Evolutionary conservation across 345 rosid genomes (phyloP), one percentile per base, ranked within the genome.

Genomic region (Camelina laxa): DNA sequence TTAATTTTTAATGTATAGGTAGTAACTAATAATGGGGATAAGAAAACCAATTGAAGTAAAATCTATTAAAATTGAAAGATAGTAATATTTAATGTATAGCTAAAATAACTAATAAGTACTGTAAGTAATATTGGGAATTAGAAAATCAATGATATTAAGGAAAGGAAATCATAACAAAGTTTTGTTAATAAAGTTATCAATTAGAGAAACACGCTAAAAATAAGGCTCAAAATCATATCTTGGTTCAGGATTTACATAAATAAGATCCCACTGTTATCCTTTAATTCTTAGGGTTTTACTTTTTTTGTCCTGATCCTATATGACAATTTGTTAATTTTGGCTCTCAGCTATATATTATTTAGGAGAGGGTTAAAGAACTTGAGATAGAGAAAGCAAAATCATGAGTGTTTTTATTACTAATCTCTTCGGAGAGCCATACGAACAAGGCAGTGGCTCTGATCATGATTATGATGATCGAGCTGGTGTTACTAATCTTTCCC

Each of bases 271-370:
- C 5, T 11, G 4, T 54, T 62, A 41, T 62, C 54, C 16, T 62
- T 62, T 53, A 41, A 7, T 60, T 50, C n/a, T n/a, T 33, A 59
- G 36, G 45, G 44, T 16, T 65, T 65, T 65, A 67, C 5, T 14
- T 19, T 20, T 36, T 51, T 7, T 33, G 7, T 33, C 50, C 61
- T 67, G 24, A 22, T 38, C 61, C 50, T 22, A 8, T 15, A 9
- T 24, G 63, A 39, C 11, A 69, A 27, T 12, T 12, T 19, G 70
- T 14, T 17, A 1, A 33, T 33, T 27, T 27, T 19, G 15, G 17
- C 0, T 7, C 33, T 10, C 30, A 3, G 9, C 8, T 7, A 60
- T 48, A 8, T 16, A 48, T 16, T 27, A 14, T 6, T 48, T 7
- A 48, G 2, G 24, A 38, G 41, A 60, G 19, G 45, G 16, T 60